These are phyloP conservation scores for Delphinella strobiligena DNA, from an alignment of 2,329 filamentous ascomycete species.

Conservation along the genomic window DNA sequence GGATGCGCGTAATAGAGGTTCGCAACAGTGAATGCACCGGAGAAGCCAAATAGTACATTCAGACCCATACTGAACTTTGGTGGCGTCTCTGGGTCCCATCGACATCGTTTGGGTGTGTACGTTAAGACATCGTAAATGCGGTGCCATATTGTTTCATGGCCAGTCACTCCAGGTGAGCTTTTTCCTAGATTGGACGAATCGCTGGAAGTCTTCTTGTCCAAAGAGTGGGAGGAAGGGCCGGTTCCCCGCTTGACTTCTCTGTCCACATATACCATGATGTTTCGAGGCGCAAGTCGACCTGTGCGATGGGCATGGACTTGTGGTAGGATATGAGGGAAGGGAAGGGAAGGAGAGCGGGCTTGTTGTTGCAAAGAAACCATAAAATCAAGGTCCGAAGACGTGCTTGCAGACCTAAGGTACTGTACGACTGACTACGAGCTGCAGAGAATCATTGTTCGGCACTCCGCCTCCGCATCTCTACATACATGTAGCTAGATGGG, in stretches of 20 bases:
- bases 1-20: conserved; percentile 77
- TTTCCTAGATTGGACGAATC: background rate
- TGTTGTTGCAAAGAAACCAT: no score
- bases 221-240: conserved; percentile 1
- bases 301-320: no score
- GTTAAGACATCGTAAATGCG: conserved; percentile 25
- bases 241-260: conserved; percentile 3
- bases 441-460: no score
- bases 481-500: no score
- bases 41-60: conserved; percentile 60
- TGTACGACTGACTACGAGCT: no score
- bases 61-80: conserved; percentile 55
- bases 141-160: conserved; percentile 11
- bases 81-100: conserved; percentile 55
- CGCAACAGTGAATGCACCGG: conserved; percentile 57
- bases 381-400: no score
- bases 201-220: conserved; percentile 1
- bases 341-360: no score
- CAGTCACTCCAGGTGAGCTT: background rate
- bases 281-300: no score
- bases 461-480: no score
- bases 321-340: no score
- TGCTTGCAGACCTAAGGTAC: no score
- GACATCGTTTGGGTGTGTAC: conserved; percentile 54
- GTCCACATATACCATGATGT: no score